These are phyloP conservation scores for Eucalyptus pauciflora DNA, from an alignment of 345 rosid species.

Conservation along the genomic window DNA sequence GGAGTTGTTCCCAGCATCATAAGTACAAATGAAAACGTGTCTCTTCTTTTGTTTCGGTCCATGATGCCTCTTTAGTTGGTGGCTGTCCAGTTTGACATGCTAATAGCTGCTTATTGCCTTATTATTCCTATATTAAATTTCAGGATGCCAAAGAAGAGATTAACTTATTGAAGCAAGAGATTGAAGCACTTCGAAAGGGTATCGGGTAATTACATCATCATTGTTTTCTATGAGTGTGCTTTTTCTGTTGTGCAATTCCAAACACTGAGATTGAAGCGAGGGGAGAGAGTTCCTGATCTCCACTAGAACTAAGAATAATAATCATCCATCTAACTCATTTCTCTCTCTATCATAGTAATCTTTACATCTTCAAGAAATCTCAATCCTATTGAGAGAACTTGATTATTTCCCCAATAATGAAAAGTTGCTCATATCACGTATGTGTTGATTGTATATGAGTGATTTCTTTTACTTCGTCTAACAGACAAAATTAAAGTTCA, in stretches of 20 bases:
- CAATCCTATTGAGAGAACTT: background rate
- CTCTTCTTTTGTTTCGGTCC: background rate
- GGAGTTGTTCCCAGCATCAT: background rate
- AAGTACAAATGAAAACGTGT: background rate
- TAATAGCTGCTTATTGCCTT: background rate
- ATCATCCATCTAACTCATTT: background rate
- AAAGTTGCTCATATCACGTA: background rate
- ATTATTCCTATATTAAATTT: background rate
- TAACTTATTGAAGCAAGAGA: slow-evolving; percentile 58
- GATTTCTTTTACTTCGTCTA: background rate
- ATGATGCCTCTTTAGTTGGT: background rate
- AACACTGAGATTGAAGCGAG: background rate
- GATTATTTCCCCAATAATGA: background rate
- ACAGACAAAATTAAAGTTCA: background rate
- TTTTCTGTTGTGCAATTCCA: background rate
- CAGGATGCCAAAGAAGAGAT: slow-evolving; percentile 63
- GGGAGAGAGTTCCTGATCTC: background rate
- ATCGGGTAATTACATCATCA: slow-evolving; percentile 26
- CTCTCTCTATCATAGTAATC: background rate
- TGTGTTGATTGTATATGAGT: background rate
- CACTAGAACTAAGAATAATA: background rate
- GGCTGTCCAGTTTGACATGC: background rate
- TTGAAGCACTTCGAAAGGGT: slow-evolving; percentile 64
- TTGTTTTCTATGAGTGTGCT: background rate
- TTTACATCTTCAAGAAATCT: background rate